These are phyloP conservation scores for Aspergillus ibericus DNA, from an alignment of 2,329 filamentous ascomycete species.

Conservation along the genomic window DNA sequence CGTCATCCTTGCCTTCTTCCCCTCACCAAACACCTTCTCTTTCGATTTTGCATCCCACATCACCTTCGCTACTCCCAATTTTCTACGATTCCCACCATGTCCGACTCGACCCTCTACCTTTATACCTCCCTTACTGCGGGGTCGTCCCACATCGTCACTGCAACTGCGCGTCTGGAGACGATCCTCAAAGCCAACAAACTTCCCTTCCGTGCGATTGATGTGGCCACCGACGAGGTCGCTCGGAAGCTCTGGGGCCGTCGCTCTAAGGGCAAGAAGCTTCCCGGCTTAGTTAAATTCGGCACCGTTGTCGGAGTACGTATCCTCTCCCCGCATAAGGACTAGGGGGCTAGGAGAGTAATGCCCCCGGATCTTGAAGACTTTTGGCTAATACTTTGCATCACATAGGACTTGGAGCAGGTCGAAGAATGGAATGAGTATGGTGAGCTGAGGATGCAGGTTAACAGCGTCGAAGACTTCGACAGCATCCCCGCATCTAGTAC, in stretches of 20 bases:
- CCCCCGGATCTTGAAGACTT: neutral
- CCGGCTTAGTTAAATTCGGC: conserved; percentile 83
- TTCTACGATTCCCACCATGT: conserved; percentile 22
- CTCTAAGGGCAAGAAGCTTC: conserved; percentile 82
- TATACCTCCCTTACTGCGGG: conserved; percentile 96
- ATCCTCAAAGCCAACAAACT: conserved; percentile 94
- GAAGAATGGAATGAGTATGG: conserved; percentile 99
- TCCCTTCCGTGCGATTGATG: conserved; percentile 88
- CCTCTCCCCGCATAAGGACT: neutral
- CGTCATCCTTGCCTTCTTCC: neutral
- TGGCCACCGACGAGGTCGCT: conserved; percentile 85
- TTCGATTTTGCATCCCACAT: neutral
- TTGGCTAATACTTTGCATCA: conserved; percentile 12
- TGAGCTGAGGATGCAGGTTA: conserved; percentile 84
- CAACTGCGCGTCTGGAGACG: conserved; percentile 91
- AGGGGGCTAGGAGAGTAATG: neutral
- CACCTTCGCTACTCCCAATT: neutral
- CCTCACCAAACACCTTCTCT: neutral
- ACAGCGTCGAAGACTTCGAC: conserved; percentile 40
- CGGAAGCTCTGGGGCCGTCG: conserved; percentile 85
- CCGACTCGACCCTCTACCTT: conserved; percentile 73
- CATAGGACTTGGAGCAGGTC: conserved; percentile 89
- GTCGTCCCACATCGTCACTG: conserved; percentile 93
- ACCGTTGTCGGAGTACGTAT: conserved; percentile 76
- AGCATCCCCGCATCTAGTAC: conserved; percentile 33